Base-by-base conservation (phyloP, 331 rosid species). In the Malus hybrid region DNA sequence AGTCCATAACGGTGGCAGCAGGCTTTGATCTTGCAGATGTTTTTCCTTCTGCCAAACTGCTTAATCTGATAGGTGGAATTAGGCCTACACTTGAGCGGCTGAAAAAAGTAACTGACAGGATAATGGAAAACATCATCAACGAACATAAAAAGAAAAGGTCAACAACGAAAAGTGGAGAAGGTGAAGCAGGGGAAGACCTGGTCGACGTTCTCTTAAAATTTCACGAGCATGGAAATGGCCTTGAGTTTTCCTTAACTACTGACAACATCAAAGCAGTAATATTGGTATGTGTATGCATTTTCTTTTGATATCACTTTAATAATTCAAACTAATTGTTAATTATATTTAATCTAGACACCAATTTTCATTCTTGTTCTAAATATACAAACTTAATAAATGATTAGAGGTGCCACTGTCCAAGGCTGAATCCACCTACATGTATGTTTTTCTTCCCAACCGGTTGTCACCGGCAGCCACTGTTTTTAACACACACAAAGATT, bases 21-120 rank as follows among this genome's bases (percentile, higher is more conserved):
- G 90, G 90, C 32, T 84, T 87, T 50, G 78, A 80, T 73, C 4
- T 84, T 24, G 88, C 85, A 65, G 88, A 89, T 18, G 18, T 87
- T 79, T 89, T 52, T 71, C 93, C 93, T 36, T 84, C 90, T 3
- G 18, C 74, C 65, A 27, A 62, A 16, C 39, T 83, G 19, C 80
- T 85, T 70, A 82, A 73, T 32, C 28, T 31, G 64, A 52, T 85
- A 14, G 56, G 81, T 5, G 83, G 84, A 5, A 24, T 76, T 48
- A 86, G 70, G 77, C 67, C 74, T 14, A 83, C 55, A 67, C 78
- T 85, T 10, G 80, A 83, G 86, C 77, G 48, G 70, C 9, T 87
- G n/a, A 78, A 82, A 57, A 48, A 32, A 39, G 85, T 78, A 73
- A 5, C 78, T 0, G 91, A 85, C 39, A 82, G 80, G 36, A 80